phyloP scores from a whole-genome alignment of 2,329 filamentous ascomycete species.

The Fonsecaea multimorphosa region DNA sequence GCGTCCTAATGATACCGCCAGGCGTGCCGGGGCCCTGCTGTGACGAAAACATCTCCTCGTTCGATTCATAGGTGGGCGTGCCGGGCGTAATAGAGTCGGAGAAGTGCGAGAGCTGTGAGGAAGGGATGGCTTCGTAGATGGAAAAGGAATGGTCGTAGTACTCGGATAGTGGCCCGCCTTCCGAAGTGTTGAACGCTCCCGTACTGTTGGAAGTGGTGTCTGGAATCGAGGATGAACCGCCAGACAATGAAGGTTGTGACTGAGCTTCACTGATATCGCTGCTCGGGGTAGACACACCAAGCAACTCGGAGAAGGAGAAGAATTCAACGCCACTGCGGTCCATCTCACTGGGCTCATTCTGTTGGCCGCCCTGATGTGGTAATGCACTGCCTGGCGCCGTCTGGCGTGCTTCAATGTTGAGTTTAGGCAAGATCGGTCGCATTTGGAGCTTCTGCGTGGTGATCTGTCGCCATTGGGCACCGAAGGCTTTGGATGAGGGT shows the following conservation, averaged over 20 bases:
- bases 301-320: slow-evolving; percentile 34
- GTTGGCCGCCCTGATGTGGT: background rate
- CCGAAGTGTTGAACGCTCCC: slow-evolving; percentile 42
- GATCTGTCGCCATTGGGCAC: slow-evolving; percentile 38
- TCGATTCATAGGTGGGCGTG: slow-evolving; percentile 39
- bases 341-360: slow-evolving; percentile 20
- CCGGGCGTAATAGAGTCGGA: slow-evolving; percentile 35
- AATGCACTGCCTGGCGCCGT: slow-evolving; percentile 3
- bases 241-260: slow-evolving; percentile 34
- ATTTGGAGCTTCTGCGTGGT: slow-evolving; percentile 37
- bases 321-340: slow-evolving; percentile 38
- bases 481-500: slow-evolving; percentile 30
- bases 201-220: slow-evolving; percentile 33
- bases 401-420: slow-evolving; percentile 30
- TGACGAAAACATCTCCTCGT: slow-evolving; percentile 36
- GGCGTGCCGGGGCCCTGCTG: slow-evolving; percentile 22
- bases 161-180: slow-evolving; percentile 54
- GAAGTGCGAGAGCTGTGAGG: slow-evolving; percentile 61
- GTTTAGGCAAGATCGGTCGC: slow-evolving; percentile 39
- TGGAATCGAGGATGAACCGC: slow-evolving; percentile 23
- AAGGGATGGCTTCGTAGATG: slow-evolving; percentile 69
- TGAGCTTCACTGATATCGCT: slow-evolving; percentile 38
- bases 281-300: slow-evolving; percentile 33
- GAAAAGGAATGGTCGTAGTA: slow-evolving; percentile 82
- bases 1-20: slow-evolving; percentile 36